Percentiles rank a stretch among this genome's conserved stretches.
Evolutionary conservation across 441 rosid genomes (phyloP).

Genomic region (Arabidopsis hybrid): DNA sequence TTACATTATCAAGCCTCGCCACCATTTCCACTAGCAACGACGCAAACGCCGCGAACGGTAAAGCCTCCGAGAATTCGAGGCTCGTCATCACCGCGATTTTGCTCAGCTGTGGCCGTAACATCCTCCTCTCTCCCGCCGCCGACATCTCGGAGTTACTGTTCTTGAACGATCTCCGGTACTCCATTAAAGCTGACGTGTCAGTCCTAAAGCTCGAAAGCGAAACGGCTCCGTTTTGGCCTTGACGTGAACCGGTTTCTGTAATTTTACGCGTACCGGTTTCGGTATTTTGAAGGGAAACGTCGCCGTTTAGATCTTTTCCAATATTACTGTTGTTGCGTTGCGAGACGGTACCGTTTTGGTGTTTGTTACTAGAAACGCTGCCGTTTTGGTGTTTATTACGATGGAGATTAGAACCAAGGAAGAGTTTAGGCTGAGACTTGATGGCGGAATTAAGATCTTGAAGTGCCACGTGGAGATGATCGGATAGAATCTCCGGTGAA

Average conservation of each 20-base stretch:
- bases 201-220: conserved; percentile 59
- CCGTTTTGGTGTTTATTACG: conserved; percentile 38
- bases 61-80: conserved; percentile 85
- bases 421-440: conserved; percentile 80
- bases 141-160: conserved; percentile 51
- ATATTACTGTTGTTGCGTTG: conserved; percentile 8
- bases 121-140: conserved; percentile 53
- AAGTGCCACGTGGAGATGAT: conserved; percentile 74
- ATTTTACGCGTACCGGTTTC: not conserved
- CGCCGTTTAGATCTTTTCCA: conserved; percentile 23
- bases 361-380: conserved; percentile 17
- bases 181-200: conserved; percentile 61
- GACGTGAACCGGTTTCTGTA: not conserved
- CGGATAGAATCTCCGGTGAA: conserved; percentile 76
- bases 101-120: conserved; percentile 69
- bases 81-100: conserved; percentile 71
- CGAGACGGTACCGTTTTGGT: conserved; percentile 24
- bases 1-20: conserved; percentile 79
- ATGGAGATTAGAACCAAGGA: conserved; percentile 61
- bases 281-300: not conserved
- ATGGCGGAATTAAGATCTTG: conserved; percentile 75
- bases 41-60: conserved; percentile 87
- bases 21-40: conserved; percentile 78
- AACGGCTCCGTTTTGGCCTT: conserved; percentile 40
- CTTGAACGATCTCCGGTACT: conserved; percentile 43